phyloP scores from a whole-genome alignment of 139 green algal genomes.

The Asterochloris sp. region DNA sequence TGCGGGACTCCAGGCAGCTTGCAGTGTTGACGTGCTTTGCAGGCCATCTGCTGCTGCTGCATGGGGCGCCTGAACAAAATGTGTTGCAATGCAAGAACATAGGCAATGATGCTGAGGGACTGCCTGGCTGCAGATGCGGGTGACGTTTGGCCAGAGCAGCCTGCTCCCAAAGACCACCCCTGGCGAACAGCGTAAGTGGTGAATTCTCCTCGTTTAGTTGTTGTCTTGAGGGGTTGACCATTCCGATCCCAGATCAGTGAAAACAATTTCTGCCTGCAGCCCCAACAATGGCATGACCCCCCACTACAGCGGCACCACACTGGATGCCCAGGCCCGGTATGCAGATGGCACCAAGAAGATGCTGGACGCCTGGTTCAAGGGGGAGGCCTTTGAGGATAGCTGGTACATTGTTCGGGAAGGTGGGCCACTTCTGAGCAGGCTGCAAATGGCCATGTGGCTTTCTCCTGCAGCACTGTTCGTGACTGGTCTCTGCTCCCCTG shows the following conservation, averaged over 20 bases:
- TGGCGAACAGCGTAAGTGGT: conserved; percentile 13
- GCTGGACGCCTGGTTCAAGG: conserved; percentile 16
- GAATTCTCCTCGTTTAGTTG: neutral
- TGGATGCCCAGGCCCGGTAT: conserved; percentile 16
- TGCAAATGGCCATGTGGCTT: too few species aligned
- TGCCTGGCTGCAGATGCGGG: conserved; percentile 13
- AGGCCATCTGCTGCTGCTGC: too few species aligned
- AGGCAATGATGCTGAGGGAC: neutral
- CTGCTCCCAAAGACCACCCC: conserved; percentile 25
- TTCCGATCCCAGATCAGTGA: neutral
- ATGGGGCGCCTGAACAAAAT: neutral
- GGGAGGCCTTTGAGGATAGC: neutral
- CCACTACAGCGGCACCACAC: conserved; percentile 18
- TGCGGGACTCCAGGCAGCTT: neutral
- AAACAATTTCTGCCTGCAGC: neutral
- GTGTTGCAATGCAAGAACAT: neutral
- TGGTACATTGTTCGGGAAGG: conserved; percentile 16
- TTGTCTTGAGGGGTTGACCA: neutral
- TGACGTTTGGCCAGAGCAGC: conserved; percentile 31
- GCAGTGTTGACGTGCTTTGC: neutral
- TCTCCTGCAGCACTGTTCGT: too few species aligned
- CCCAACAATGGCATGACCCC: conserved; percentile 19
- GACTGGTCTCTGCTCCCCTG: too few species aligned
- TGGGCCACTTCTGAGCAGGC: too few species aligned
- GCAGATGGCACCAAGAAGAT: conserved; percentile 15